Percentiles rank a stretch among this genome's conserved stretches.
Evolutionary conservation across 2,329 filamentous ascomycete species (phyloP).

Genomic region (Neofusicoccum kwambonambiense): DNA sequence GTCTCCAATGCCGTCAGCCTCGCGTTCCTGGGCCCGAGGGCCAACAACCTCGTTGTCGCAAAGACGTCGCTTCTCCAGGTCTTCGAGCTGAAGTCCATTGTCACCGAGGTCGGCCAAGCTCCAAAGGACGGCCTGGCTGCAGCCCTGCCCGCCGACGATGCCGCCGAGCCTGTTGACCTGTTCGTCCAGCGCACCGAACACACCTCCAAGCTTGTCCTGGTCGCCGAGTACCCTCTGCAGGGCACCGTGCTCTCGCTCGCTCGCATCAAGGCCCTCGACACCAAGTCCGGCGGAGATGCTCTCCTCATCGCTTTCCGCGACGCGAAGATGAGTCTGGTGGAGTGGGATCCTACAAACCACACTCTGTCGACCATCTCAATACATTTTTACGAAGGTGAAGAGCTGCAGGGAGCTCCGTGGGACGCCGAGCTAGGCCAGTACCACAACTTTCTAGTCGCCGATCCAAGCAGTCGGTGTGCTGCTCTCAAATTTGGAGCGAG

Average conservation of each 20-base stretch:
- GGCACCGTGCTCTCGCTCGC: slow-evolving; percentile 83
- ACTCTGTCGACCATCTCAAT: slow-evolving; percentile 86
- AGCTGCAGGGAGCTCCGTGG: slow-evolving; percentile 80
- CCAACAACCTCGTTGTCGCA: slow-evolving; percentile 84
- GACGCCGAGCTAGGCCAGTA: slow-evolving; percentile 71
- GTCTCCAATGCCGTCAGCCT: slow-evolving; percentile 84
- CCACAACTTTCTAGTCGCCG: slow-evolving; percentile 78
- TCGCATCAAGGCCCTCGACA: slow-evolving; percentile 69
- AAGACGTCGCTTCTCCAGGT: slow-evolving; percentile 92
- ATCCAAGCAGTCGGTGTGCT: slow-evolving; percentile 89
- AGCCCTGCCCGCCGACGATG: slow-evolving; percentile 53
- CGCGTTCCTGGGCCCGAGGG: slow-evolving; percentile 71
- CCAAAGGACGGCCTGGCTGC: slow-evolving; percentile 30
- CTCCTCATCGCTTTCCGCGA: slow-evolving; percentile 83
- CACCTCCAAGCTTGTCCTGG: slow-evolving; percentile 75
- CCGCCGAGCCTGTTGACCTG: slow-evolving; percentile 30
- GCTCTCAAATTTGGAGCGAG: slow-evolving; percentile 88
- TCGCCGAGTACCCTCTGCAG: slow-evolving; percentile 79
- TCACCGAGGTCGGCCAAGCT: slow-evolving; percentile 54
- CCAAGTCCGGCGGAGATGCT: slow-evolving; percentile 78
- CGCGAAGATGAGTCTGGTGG: slow-evolving; percentile 87
- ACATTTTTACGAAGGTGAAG: slow-evolving; percentile 97
- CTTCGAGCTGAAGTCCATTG: slow-evolving; percentile 70
- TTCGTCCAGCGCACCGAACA: slow-evolving; percentile 58
- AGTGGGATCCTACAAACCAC: slow-evolving; percentile 84